Conservation (phyloP, 1,284 basidiomycete genomes). For the Sparassis latifolia region DNA sequence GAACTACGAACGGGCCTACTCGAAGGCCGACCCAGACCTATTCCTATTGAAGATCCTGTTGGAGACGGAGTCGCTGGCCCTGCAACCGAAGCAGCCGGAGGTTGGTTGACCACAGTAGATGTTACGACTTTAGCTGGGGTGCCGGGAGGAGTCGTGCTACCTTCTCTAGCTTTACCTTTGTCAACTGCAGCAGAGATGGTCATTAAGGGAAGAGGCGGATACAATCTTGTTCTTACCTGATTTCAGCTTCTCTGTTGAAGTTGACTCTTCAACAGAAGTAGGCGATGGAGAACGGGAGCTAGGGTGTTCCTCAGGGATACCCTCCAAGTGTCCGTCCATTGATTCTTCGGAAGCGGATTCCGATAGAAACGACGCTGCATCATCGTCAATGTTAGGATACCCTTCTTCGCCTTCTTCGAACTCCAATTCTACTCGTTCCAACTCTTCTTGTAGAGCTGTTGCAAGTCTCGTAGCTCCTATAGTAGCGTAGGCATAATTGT, state of each 20-base stretch:
- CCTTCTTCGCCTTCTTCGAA: neutral
- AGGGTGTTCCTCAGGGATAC: neutral
- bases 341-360: neutral
- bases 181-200: neutral
- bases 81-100: slow-evolving; percentile 9
- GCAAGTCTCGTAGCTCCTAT: too few species aligned
- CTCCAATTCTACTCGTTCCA: neutral
- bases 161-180: slow-evolving; percentile 17
- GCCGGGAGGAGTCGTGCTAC: slow-evolving; percentile 46
- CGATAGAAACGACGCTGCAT: neutral
- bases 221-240: too few species aligned
- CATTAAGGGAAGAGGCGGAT: neutral
- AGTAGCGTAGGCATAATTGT: too few species aligned
- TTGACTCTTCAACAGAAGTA: neutral
- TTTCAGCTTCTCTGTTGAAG: neutral
- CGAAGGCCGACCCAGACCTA: slow-evolving; percentile 20
- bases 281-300: neutral
- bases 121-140: slow-evolving; percentile 45
- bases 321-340: neutral
- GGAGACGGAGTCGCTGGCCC: slow-evolving; percentile 10
- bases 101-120: slow-evolving; percentile 28
- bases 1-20: slow-evolving; percentile 23
- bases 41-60: neutral
- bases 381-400: neutral
- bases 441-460: too few species aligned